These are phyloP conservation scores for Leccinum boreale DNA, from an alignment of 768 basidiomycete species.

Conservation along the genomic window DNA sequence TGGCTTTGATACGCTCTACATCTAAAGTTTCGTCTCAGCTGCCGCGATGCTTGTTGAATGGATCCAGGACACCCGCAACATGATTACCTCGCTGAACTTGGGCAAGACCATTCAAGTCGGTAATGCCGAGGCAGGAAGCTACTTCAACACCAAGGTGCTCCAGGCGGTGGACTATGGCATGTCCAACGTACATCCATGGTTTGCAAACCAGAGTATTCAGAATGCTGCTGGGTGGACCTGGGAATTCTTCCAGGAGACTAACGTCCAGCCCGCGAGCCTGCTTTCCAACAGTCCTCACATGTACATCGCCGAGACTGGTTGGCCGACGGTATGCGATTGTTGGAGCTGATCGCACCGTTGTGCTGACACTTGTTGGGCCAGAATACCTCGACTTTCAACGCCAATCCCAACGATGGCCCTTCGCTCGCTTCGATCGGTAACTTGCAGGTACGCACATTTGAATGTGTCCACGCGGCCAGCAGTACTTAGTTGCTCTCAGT, in stretches of 20 bases:
- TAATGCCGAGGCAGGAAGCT: conserved; percentile 81
- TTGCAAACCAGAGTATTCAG: conserved; percentile 71
- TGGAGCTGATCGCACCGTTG: not conserved
- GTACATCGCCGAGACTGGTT: conserved; percentile 95
- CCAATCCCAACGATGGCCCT: conserved; percentile 63
- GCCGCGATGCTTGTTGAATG: conserved; percentile 60
- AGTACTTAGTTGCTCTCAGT: conserved; percentile 38
- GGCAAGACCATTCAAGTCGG: conserved; percentile 66
- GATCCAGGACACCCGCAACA: conserved; percentile 62
- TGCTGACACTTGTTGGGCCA: conserved; percentile 23
- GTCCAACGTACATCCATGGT: conserved; percentile 94
- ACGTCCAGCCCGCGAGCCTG: conserved; percentile 52
- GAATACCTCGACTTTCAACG: conserved; percentile 55
- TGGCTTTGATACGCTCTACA: not conserved
- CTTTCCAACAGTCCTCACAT: conserved; percentile 73
- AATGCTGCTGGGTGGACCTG: conserved; percentile 79
- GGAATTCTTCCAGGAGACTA: conserved; percentile 67
- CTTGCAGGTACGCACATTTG: conserved; percentile 44
- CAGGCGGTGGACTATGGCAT: conserved; percentile 68
- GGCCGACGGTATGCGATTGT: conserved; percentile 59
- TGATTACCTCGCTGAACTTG: conserved; percentile 55
- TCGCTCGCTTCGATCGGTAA: conserved; percentile 58
- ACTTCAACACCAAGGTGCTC: conserved; percentile 73
- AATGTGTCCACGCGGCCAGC: not conserved
- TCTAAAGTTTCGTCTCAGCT: conserved; percentile 32